phyloP scores from a whole-genome alignment of 2,329 filamentous ascomycete genomes.

The Didymella lethalis region DNA sequence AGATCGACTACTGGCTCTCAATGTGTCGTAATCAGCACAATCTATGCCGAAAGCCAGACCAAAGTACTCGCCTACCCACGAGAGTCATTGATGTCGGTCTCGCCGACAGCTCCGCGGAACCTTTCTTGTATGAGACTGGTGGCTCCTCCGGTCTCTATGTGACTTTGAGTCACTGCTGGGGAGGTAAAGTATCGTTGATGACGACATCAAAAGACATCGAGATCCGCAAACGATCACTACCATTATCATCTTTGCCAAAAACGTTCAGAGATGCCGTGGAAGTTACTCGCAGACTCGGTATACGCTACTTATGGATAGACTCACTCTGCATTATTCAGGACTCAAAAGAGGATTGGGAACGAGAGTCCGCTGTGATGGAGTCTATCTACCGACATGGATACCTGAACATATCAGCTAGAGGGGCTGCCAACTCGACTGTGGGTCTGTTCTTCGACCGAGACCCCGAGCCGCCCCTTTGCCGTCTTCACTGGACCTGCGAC shows the following conservation, averaged over 20 bases:
- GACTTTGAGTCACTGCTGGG: not conserved
- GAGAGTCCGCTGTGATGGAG: not conserved
- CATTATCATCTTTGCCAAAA: not conserved
- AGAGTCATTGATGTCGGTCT: not conserved
- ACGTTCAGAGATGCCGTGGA: not conserved
- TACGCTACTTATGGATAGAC: not conserved
- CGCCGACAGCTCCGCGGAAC: not conserved
- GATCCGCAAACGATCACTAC: not conserved
- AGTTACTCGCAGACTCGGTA: not conserved
- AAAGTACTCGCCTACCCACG: too few relatives aligned
- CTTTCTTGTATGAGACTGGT: not conserved
- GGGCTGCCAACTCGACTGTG: not conserved
- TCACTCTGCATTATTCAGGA: not conserved
- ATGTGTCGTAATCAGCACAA: not conserved
- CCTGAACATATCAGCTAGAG: not conserved
- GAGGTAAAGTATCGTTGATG: not conserved
- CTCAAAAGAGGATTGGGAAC: not conserved
- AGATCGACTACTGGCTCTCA: not conserved
- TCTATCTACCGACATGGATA: not conserved
- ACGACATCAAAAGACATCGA: not conserved
- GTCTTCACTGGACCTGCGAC: not conserved
- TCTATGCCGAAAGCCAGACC: not conserved
- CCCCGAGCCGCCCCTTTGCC: not conserved
- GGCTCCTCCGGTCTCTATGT: not conserved
- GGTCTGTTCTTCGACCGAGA: not conserved